Evolutionary conservation across 1,139 yeast species (phyloP).

Genomic region (Petasospora rhodanensis): DNA sequence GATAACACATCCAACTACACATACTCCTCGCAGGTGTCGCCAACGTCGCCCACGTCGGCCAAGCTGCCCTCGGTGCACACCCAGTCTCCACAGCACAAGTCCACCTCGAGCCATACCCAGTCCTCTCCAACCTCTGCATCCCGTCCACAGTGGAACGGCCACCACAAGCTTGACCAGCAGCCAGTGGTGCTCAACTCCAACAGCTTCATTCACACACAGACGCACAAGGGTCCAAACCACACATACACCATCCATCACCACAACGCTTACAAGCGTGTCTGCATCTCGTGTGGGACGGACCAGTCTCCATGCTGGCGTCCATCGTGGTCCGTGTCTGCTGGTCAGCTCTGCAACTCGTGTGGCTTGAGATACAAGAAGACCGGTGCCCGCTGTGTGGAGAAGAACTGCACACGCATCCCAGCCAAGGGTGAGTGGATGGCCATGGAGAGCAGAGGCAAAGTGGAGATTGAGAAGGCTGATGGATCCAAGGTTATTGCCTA

Average conservation of each 20-base stretch:
- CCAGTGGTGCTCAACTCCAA: constrained; percentile 17
- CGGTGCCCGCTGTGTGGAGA: constrained; percentile 79
- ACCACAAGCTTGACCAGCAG: constrained; percentile 14
- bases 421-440: constrained; percentile 94
- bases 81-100: constrained; percentile 1
- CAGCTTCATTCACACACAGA: constrained; percentile 24
- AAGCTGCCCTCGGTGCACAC: too few relatives aligned
- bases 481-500: constrained; percentile 32
- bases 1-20: constrained; percentile 15
- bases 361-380: constrained; percentile 94
- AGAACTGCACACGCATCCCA: constrained; percentile 78
- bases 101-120: too few relatives aligned
- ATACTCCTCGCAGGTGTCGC: constrained; percentile 10
- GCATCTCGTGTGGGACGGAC: constrained; percentile 87
- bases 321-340: constrained; percentile 83
- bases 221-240: constrained; percentile 25
- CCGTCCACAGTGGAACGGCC: constrained; percentile 16
- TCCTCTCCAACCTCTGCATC: too few relatives aligned
- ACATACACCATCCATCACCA: constrained; percentile 27
- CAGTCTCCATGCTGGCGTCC: constrained; percentile 99
- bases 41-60: neutral
- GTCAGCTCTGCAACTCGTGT: constrained; percentile 94
- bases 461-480: constrained; percentile 37
- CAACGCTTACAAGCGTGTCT: constrained; percentile 42
- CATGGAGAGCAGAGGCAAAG: constrained; percentile 69